Evolutionary conservation across 768 basidiomycete genomes (phyloP), one percentile per base, ranked within the genome.

Genomic region (Suillus plorans): DNA sequence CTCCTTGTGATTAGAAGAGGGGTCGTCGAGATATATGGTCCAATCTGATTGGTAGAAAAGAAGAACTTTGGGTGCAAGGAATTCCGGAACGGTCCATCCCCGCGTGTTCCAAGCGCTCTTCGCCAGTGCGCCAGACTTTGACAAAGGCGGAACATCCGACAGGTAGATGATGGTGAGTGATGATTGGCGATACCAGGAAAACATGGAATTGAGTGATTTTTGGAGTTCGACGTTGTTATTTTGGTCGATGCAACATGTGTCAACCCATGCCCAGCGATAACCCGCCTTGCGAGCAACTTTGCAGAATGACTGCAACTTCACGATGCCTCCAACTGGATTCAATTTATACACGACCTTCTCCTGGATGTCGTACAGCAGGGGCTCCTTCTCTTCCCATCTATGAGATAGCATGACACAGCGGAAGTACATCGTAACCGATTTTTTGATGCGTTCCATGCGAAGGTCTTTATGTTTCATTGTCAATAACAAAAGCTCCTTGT

Each of bases 221-320:
- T 62, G 49, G 14, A 65, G 64, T 20, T 65, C 64, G 13, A 53
- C 50, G 20, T 31, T 47, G 61, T 55, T 62, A 28, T 28, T 62
- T 45, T 62, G 37, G 64, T 65, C 60, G 25, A 65, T 65, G 50
- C 64, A 65, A 22, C 64, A 65, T 16, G 61, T 62, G 18, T 65
- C 64, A 22, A 62, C 55, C 64, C 64, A 65, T 28, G 28, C 42
- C 52, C 64, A 69, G 12, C 22, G 61, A 47, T 36, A 64, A 45
- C 69, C 69, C 65, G 16, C 65, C 28, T n/a, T 64, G 9, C 12
- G 64, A 49, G 36, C 68, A n/a, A 16, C 66, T 68, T 41, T 69
- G 69, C 61, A 63, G 56, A 60, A 31, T 41, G 44, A 16, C 14
- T 28, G 42, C 50, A 31, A 28, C 16, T 61, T 61, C 31, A 45